Evolutionary conservation across 345 rosid genomes (phyloP).

Genomic region (Eucalyptus tenuipes): DNA sequence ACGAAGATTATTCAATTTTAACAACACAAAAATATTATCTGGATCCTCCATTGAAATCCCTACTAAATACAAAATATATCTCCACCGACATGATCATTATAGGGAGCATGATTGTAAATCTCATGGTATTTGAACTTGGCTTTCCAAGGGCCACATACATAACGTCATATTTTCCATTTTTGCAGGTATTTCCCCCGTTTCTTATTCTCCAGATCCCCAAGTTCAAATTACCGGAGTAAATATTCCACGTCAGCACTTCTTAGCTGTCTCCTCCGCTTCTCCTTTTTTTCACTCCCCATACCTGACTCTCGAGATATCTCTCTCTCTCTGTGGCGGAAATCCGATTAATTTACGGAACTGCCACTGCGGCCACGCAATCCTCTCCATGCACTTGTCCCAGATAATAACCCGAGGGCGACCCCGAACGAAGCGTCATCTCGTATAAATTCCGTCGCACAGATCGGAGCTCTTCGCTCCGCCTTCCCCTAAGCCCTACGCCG

Average conservation of each 20-base stretch:
- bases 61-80: not conserved
- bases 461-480: not conserved
- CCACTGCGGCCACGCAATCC: not conserved
- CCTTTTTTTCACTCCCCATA: not conserved
- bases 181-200: not conserved
- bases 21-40: not conserved
- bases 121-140: not conserved
- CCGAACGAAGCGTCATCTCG: not conserved
- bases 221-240: not conserved
- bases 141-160: not conserved
- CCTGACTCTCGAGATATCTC: not conserved
- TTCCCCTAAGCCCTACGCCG: not conserved
- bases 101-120: not conserved
- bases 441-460: not conserved
- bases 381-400: not conserved
- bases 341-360: not conserved
- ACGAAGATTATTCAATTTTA: not conserved
- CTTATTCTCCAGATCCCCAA: not conserved
- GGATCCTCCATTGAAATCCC: not conserved
- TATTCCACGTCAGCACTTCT: not conserved
- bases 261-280: slow-evolving; percentile 25
- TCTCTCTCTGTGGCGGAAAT: too few relatives aligned
- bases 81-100: not conserved
- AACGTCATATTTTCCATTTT: not conserved
- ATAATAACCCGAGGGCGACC: not conserved